Evolutionary conservation across 1,139 yeast species (phyloP).

Genomic region (Lodderomyces oxycetoniae): DNA sequence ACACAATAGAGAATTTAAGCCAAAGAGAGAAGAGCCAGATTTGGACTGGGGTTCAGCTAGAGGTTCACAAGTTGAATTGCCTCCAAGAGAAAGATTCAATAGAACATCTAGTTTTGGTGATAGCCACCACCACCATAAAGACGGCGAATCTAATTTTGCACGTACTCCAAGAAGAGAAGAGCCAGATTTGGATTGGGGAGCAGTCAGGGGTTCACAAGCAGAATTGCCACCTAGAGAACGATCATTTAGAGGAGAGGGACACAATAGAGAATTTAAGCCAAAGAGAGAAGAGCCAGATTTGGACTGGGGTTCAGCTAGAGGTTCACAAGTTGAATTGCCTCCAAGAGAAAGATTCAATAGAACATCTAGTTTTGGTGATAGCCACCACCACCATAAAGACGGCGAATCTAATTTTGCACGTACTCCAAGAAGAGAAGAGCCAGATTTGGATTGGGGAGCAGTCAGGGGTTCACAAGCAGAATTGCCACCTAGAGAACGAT

Average conservation of each 20-base stretch:
- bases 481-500: slow-evolving; percentile 36
- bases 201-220: slow-evolving; percentile 40
- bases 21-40: slow-evolving; percentile 46
- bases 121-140: slow-evolving; percentile 19
- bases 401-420: slow-evolving; percentile 17
- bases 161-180: slow-evolving; percentile 30
- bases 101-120: slow-evolving; percentile 19
- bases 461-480: slow-evolving; percentile 39
- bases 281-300: slow-evolving; percentile 28
- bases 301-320: slow-evolving; percentile 53
- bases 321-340: slow-evolving; percentile 28
- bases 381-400: slow-evolving; percentile 15
- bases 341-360: slow-evolving; percentile 36
- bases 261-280: slow-evolving; percentile 9
- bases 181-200: slow-evolving; percentile 60
- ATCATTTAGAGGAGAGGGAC: slow-evolving; percentile 26
- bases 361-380: slow-evolving; percentile 11
- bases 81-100: slow-evolving; percentile 31
- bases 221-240: slow-evolving; percentile 37
- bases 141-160: slow-evolving; percentile 18
- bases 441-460: slow-evolving; percentile 59
- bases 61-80: slow-evolving; percentile 29
- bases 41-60: slow-evolving; percentile 63
- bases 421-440: slow-evolving; percentile 35
- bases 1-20: slow-evolving; percentile 20